Evolutionary conservation across 2,329 filamentous ascomycete species (phyloP), one percentile per base, ranked within the genome.

Genomic region (Colletotrichum sp.): DNA sequence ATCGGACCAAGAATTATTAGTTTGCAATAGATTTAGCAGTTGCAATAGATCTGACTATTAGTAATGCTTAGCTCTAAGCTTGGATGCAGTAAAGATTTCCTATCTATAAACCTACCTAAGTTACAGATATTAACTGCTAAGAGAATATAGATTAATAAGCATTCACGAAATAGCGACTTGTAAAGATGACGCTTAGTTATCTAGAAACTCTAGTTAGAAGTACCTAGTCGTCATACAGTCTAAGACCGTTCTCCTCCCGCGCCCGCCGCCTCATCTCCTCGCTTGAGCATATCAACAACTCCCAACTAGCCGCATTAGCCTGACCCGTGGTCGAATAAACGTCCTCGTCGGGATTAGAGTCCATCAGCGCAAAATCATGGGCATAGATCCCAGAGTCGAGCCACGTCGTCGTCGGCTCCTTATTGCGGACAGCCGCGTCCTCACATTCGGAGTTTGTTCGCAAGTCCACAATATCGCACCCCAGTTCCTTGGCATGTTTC

Each of bases 31-130:
- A 39, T 0, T 39, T 39, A 39, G 4, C 7, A 39, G 34, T 8
- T 39, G 34, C 34, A 16, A 39, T 18, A 0, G 0, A 0, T 39
- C 34, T 39, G 1, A 0, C 15, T 39, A 16, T 4, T 0, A 39
- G 0, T 16, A 8, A 8, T 36, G 5, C 0, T 36, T 36, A 36
- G 34, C 34, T 55, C n/a, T 18, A 43, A 0, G 16, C 39, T 43
- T 43, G 3, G 0, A 43, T 43, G 0, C 10, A 0, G 0, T n/a
- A 0, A 43, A 43, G 39, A 10, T 0, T 43, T 43, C 39, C 0
- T 43, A n/a, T 43, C 4, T 1, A 43, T 10, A n/a, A n/a, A n/a
- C 39, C 16, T 43, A 10, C 18, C 12, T 16, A 26, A 57, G 24
- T 16, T 26, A 0, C 52, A 57, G 52, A 57, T 26, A 57, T 57